phyloP scores from a whole-genome alignment of 768 basidiomycete genomes.

The Lactarius psammicola region DNA sequence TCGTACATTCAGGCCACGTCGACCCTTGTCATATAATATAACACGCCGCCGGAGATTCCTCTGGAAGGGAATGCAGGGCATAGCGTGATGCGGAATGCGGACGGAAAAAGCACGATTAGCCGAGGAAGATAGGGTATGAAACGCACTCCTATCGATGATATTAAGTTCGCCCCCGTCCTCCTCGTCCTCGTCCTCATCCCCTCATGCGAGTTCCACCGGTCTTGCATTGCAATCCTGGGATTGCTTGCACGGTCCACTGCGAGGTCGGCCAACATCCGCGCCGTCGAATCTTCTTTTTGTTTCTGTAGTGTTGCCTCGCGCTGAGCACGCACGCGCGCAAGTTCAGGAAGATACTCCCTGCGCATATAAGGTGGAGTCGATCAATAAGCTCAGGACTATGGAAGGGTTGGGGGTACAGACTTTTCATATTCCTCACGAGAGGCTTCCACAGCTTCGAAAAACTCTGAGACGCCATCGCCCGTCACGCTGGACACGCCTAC shows the following conservation, averaged over 20 bases:
- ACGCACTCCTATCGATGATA: conserved; percentile 72
- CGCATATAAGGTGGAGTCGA: conserved; percentile 6
- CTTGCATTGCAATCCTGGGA: conserved; percentile 52
- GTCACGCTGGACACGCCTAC: conserved; percentile 97
- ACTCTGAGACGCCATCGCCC: conserved; percentile 89
- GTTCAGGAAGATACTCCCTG: conserved; percentile 91
- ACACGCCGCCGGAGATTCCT: conserved; percentile 7
- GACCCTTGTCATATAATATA: conserved; percentile 5
- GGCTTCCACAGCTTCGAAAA: conserved; percentile 88
- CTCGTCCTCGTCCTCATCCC: conserved; percentile 49
- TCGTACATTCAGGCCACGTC: conserved; percentile 10
- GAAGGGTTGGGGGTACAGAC: conserved; percentile 44
- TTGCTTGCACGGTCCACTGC: conserved; percentile 66
- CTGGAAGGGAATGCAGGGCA: not conserved
- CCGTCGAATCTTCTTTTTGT: conserved; percentile 73
- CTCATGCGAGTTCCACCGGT: conserved; percentile 63
- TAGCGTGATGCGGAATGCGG: conserved; percentile 8
- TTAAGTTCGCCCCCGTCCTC: conserved; percentile 47
- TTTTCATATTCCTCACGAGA: conserved; percentile 85
- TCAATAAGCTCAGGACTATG: not conserved
- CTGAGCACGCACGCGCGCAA: conserved; percentile 63
- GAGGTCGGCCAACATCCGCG: conserved; percentile 76
- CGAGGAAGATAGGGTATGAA: conserved; percentile 7
- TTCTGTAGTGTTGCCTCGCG: conserved; percentile 64
- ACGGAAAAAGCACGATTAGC: conserved; percentile 4